These are phyloP conservation scores for Ganoderma multipileum DNA, from an alignment of 1,284 basidiomycete genomes.

Conservation along the genomic window DNA sequence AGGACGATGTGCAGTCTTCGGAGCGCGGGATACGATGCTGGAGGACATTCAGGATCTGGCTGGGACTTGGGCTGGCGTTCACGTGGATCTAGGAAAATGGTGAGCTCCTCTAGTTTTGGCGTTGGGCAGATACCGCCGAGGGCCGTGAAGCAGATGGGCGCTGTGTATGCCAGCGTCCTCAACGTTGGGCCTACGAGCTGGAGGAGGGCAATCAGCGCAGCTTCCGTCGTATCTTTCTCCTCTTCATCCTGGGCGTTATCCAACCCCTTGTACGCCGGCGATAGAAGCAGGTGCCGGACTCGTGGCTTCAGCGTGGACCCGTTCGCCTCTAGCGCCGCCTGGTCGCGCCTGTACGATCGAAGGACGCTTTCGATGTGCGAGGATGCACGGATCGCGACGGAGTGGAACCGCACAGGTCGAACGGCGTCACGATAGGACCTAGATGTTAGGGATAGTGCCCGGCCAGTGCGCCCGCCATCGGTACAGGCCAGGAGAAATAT, in stretches of 20 bases:
- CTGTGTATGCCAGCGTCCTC: background rate
- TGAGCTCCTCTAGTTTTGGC: background rate
- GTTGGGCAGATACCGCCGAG: background rate
- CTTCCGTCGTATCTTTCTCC: background rate
- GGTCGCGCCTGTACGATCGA: background rate
- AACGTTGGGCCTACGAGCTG: background rate
- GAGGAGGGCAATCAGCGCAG: background rate
- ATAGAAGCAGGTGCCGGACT: background rate
- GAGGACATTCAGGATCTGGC: background rate
- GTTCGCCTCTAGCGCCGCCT: background rate
- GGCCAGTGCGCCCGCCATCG: slow-evolving; percentile 8
- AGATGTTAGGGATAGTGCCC: slow-evolving; percentile 5
- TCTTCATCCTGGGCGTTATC: background rate
- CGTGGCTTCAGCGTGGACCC: background rate
- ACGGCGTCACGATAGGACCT: background rate
- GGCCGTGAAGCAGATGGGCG: background rate
- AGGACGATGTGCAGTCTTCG: background rate
- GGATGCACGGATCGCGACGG: slow-evolving; percentile 3
- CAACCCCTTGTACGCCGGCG: background rate
- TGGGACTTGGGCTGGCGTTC: background rate
- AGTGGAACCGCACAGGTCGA: slow-evolving; percentile 9
- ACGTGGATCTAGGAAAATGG: background rate
- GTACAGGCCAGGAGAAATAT: slow-evolving; percentile 9
- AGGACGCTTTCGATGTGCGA: background rate
- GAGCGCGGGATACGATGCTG: background rate